Percentiles rank a stretch among this genome's conserved stretches.
These are phyloP conservation scores for Boletus vinaceobasis DNA, from an alignment of 768 basidiomycete genomes.

Conservation along the genomic window DNA sequence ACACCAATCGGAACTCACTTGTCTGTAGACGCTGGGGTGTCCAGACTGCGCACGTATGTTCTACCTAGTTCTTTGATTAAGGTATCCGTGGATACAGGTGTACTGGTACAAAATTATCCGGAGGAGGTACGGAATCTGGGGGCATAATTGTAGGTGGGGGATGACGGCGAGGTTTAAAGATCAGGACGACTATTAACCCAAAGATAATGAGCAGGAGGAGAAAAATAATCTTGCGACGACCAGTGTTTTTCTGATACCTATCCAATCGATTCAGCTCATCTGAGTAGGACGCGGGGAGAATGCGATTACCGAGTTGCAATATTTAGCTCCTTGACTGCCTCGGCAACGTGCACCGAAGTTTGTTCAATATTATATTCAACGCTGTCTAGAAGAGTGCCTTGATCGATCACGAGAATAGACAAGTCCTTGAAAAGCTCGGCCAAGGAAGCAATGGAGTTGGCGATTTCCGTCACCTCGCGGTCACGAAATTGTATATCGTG, in stretches of 20 bases:
- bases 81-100: constrained; percentile 33
- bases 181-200: constrained; percentile 80
- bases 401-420: constrained; percentile 90
- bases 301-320: constrained; percentile 70
- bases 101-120: constrained; percentile 30
- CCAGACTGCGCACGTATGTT: constrained; percentile 12
- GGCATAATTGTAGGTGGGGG: constrained; percentile 28
- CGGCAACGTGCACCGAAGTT: constrained; percentile 75
- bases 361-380: constrained; percentile 98
- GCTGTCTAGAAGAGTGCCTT: constrained; percentile 94
- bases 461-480: constrained; percentile 83
- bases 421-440: constrained; percentile 97
- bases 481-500: constrained; percentile 47
- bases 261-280: not conserved
- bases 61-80: constrained; percentile 20
- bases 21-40: not conserved
- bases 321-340: constrained; percentile 81
- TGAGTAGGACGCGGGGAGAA: not conserved
- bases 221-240: constrained; percentile 90
- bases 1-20: constrained; percentile 1
- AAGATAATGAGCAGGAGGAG: constrained; percentile 87
- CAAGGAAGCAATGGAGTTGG: constrained; percentile 84
- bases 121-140: constrained; percentile 25
- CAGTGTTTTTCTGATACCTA: constrained; percentile 93
- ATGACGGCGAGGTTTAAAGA: constrained; percentile 84